Conservation (phyloP, 352 stramenopile species). For the Aphanomyces euteiches region DNA sequence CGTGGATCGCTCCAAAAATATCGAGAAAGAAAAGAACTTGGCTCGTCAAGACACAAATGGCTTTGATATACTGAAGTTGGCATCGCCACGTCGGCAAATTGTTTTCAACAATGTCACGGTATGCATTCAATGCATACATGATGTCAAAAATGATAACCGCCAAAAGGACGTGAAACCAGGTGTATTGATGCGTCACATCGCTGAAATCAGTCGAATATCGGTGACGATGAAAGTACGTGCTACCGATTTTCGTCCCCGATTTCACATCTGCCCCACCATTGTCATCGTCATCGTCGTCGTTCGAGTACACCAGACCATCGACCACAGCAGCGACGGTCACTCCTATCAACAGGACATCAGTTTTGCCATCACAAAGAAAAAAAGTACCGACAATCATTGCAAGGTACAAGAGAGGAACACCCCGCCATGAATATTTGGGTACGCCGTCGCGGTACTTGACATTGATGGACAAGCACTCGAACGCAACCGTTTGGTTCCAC, state of each 20-base stretch:
- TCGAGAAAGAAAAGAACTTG: conserved; percentile 1
- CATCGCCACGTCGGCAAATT: not conserved
- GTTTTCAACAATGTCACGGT: not conserved
- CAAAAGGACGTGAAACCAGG: not conserved
- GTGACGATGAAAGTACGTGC: not conserved
- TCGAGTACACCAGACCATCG: not conserved
- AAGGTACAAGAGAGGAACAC: not conserved
- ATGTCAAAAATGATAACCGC: not conserved
- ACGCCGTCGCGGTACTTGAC: not conserved
- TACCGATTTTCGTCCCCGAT: not conserved
- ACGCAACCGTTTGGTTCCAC: not conserved
- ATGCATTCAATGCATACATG: not conserved
- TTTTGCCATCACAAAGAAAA: too few relatives aligned
- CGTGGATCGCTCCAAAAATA: not conserved
- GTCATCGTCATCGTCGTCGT: not conserved
- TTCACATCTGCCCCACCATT: not conserved
- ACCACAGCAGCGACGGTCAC: not conserved
- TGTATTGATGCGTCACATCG: not conserved
- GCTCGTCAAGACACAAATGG: not conserved
- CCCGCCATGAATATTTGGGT: not conserved
- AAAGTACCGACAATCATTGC: not conserved
- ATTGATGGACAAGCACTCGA: not conserved
- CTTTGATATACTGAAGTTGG: not conserved
- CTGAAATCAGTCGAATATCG: too few relatives aligned
- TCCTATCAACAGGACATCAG: too few relatives aligned